These are phyloP conservation scores for Rugosomyces carneus DNA, from an alignment of 1,284 basidiomycete species.

Conservation along the genomic window DNA sequence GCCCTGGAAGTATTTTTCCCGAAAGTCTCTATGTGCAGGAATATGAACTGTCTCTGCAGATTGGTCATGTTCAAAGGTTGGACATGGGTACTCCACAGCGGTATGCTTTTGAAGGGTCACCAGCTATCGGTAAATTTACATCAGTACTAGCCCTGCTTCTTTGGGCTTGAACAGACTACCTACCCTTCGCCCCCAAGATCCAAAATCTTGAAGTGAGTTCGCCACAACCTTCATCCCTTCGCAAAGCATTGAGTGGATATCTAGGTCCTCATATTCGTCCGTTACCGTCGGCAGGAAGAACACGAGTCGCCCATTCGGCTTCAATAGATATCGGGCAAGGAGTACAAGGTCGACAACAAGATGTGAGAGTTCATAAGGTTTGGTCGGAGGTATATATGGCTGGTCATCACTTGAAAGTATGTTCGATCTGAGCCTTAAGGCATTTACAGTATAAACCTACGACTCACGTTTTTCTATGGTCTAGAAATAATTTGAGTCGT, in stretches of 20 bases:
- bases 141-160: not conserved
- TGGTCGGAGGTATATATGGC: slow-evolving; percentile 81
- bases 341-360: slow-evolving; percentile 80
- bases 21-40: slow-evolving; percentile 74
- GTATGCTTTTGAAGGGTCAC: slow-evolving; percentile 84
- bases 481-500: slow-evolving; percentile 31
- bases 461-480: slow-evolving; percentile 37
- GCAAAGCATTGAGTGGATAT: slow-evolving; percentile 67
- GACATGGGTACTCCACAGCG: slow-evolving; percentile 39
- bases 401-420: slow-evolving; percentile 39
- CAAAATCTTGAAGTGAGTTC: slow-evolving; percentile 93
- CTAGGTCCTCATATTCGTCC: slow-evolving; percentile 84
- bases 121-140: slow-evolving; percentile 47
- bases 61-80: slow-evolving; percentile 38
- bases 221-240: slow-evolving; percentile 86
- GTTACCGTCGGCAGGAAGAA: slow-evolving; percentile 93
- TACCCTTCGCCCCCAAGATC: slow-evolving; percentile 90
- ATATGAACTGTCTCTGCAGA: slow-evolving; percentile 30
- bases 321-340: slow-evolving; percentile 80
- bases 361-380: slow-evolving; percentile 89
- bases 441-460: slow-evolving; percentile 23
- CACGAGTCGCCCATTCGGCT: slow-evolving; percentile 83
- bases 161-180: slow-evolving; percentile 25
- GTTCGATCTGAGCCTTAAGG: not conserved
- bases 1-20: slow-evolving; percentile 76